Evolutionary conservation across 768 basidiomycete species (phyloP).

Genomic region (Lentinula guzmanii): DNA sequence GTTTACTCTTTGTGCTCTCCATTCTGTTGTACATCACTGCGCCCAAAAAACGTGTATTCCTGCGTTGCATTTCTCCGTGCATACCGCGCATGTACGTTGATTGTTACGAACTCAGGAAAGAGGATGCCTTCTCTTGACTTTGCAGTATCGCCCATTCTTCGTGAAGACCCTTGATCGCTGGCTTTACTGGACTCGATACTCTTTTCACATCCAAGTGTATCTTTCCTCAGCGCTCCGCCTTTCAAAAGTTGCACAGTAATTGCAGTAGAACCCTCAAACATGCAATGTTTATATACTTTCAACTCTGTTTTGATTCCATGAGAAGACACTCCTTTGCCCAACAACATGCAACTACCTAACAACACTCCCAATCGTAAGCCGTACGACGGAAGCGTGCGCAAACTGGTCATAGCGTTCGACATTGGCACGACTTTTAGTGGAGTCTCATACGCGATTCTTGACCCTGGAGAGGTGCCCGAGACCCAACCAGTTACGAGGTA

Average conservation of each 20-base stretch:
- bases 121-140: not conserved
- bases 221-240: not conserved
- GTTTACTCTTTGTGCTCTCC: not conserved
- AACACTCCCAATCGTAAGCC: conserved; percentile 14
- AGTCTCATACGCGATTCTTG: conserved; percentile 29
- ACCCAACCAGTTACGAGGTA: conserved; percentile 14
- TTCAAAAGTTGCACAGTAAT: not conserved
- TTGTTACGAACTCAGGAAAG: not conserved
- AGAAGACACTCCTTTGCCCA: not conserved
- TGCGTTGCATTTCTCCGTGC: not conserved
- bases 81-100: not conserved
- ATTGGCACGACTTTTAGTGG: conserved; percentile 26
- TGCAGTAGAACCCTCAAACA: not conserved
- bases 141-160: not conserved
- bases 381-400: conserved; percentile 22
- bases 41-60: not conserved
- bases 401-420: conserved; percentile 23
- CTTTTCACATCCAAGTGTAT: not conserved
- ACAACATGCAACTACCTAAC: not conserved
- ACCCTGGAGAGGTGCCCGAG: conserved; percentile 31
- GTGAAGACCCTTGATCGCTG: not conserved
- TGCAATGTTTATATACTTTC: not conserved
- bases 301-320: not conserved
- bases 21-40: not conserved
- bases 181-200: not conserved